phyloP scores from a whole-genome alignment of 768 basidiomycete species.

The Suillus weaverae region DNA sequence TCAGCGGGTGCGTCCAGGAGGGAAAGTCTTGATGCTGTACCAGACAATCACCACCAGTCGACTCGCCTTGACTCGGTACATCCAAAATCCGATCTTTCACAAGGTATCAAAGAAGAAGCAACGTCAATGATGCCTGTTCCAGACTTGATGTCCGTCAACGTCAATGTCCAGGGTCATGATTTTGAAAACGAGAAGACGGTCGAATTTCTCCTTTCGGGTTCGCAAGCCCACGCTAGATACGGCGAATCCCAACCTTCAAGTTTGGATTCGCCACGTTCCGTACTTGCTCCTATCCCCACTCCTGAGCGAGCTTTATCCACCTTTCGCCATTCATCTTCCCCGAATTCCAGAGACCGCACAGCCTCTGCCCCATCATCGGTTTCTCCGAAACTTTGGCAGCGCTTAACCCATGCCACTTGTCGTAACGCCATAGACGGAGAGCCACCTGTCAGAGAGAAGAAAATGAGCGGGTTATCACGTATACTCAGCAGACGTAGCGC shows the following conservation, averaged over 20 bases:
- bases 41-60: constrained; percentile 6
- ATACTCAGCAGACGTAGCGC: constrained; percentile 19
- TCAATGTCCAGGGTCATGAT: neutral
- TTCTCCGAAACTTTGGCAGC: constrained; percentile 26
- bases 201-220: neutral
- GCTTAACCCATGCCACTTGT: constrained; percentile 19
- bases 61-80: neutral
- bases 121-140: neutral
- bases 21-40: constrained; percentile 6
- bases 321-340: constrained; percentile 6
- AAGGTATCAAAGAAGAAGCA: neutral
- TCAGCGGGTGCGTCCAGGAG: constrained; percentile 11
- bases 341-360: constrained; percentile 1
- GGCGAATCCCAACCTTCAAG: neutral
- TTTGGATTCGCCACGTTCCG: neutral
- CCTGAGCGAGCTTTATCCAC: neutral
- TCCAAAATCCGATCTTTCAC: constrained; percentile 7
- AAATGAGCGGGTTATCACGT: constrained; percentile 21
- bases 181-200: neutral
- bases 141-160: neutral
- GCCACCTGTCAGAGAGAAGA: constrained; percentile 8
- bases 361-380: constrained; percentile 5
- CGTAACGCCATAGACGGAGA: constrained; percentile 18
- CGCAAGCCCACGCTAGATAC: neutral
- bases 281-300: constrained; percentile 12